Base-by-base conservation (phyloP, 371 early-diverging fungal genomes). In the Amoeboaphelidium protococcarum region DNA sequence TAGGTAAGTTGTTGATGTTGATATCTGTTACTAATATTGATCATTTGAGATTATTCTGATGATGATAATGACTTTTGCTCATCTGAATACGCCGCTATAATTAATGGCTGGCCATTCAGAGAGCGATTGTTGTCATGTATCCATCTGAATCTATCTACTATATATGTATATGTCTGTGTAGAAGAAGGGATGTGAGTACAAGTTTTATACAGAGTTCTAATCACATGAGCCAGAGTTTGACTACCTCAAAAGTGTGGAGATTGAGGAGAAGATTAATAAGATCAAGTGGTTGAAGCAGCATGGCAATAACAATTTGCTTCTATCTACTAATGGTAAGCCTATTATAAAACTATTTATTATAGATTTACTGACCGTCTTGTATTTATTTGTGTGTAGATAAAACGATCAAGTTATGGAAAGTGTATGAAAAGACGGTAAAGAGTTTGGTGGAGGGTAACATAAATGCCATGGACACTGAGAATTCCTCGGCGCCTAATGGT, bases 191-290 rank as follows among this genome's bases (percentile, higher is more conserved):
- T 91, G 92, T 64, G 96, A 94, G 61, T 96, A 94, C 74, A 84
- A 84, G 65, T 94, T 96, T 58, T 83, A 84, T 56, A 91, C 96
- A 41, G 96, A 95, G 63, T 95, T 95, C 57, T 95, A 95, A 60
- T 92, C 92, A 47, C 98, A 98, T 67, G 88, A 92, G 60, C 85
- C 95, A 26, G 95, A 94, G 70, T 97, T 99, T 58, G 99, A 99
- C 65, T 96, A 95, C 62, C 73, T 98, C 48, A 95, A 97, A 69
- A 87, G 86, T 69, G 72, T 95, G 61, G 97, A 96, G 60, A 95
- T 98, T 50, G 89, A 94, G 60, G 98, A 98, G 57, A 94, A 95
- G 63, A 95, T 99, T 63, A 94, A 94, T 64, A 84, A 92, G 58
- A 94, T 99, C 58, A 82, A 89, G 52, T 90, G 94, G 88, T 82